phyloP scores from a whole-genome alignment of 2,329 filamentous ascomycete species.

The Ascochyta lentis region DNA sequence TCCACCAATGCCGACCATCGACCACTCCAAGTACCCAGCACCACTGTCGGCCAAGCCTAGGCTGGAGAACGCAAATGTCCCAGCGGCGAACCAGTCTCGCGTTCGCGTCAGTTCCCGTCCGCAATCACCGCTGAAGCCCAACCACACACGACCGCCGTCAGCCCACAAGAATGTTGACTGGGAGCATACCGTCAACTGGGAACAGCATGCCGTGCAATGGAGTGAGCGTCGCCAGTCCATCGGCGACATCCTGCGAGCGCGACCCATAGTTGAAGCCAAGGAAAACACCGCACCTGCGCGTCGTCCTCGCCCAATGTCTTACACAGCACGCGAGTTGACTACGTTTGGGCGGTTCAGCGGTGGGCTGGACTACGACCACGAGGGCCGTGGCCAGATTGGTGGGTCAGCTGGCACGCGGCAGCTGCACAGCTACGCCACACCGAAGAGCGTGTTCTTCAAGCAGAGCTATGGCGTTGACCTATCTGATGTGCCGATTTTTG shows the following conservation, averaged over 20 bases:
- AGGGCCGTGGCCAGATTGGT: constrained; percentile 40
- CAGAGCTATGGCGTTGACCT: constrained; percentile 43
- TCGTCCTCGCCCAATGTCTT: constrained; percentile 9
- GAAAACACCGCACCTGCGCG: constrained; percentile 10
- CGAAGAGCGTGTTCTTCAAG: constrained; percentile 40
- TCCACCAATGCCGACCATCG: constrained; percentile 32
- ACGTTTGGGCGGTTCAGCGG: constrained; percentile 46
- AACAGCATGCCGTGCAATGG: constrained; percentile 36
- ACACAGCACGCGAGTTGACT: constrained; percentile 9
- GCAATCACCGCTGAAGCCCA: constrained; percentile 9
- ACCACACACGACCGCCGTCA: constrained; percentile 14
- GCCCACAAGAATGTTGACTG: constrained; percentile 22
- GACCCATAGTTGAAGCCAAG: constrained; percentile 3
- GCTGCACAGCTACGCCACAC: constrained; percentile 37
- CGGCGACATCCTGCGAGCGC: constrained; percentile 33
- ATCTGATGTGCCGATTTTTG: constrained; percentile 42
- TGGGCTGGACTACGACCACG: constrained; percentile 46
- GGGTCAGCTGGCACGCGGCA: constrained; percentile 47
- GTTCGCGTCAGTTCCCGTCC: constrained; percentile 7
- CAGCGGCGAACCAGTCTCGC: constrained; percentile 13
- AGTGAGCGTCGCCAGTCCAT: constrained; percentile 40
- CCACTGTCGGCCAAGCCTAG: constrained; percentile 15
- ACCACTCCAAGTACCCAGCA: constrained; percentile 20
- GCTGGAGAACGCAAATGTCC: constrained; percentile 8
- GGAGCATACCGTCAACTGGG: constrained; percentile 32